Conservation (phyloP, 306 rosid species). For the Rosa chinensis region DNA sequence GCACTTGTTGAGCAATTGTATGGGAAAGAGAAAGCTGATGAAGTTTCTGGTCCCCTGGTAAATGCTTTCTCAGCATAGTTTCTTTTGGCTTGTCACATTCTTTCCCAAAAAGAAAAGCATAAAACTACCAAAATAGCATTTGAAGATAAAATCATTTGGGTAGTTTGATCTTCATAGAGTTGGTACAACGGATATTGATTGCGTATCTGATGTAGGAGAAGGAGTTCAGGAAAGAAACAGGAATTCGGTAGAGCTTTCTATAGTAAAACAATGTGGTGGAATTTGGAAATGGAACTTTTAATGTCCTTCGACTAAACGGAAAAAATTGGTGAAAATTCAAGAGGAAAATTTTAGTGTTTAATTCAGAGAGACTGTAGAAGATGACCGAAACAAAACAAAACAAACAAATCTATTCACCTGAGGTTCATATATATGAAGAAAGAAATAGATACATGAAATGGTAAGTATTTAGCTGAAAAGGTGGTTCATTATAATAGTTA, state of each 20-base stretch:
- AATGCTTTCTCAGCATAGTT: constrained; percentile 13
- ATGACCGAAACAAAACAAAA: not conserved
- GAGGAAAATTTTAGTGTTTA: not conserved
- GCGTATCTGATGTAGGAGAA: not conserved
- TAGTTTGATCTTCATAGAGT: not conserved
- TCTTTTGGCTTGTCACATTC: not conserved
- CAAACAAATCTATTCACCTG: not conserved
- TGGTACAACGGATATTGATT: not conserved
- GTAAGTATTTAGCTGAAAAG: not conserved
- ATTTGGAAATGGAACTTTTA: not conserved
- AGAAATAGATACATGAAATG: not conserved
- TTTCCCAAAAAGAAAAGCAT: not conserved
- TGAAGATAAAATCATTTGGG: not conserved
- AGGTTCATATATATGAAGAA: not conserved
- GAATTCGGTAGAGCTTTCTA: not conserved
- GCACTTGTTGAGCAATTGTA: constrained; percentile 75
- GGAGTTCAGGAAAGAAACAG: not conserved
- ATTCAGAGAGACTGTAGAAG: not conserved
- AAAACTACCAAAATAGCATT: not conserved
- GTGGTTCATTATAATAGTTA: not conserved
- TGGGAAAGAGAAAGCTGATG: constrained; percentile 82
- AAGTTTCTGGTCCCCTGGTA: constrained; percentile 90
- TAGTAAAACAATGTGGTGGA: not conserved
- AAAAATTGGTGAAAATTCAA: not conserved
- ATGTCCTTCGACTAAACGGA: not conserved